These are phyloP conservation scores for Quercus lobata DNA, from an alignment of 331 rosid genomes.

Conservation along the genomic window DNA sequence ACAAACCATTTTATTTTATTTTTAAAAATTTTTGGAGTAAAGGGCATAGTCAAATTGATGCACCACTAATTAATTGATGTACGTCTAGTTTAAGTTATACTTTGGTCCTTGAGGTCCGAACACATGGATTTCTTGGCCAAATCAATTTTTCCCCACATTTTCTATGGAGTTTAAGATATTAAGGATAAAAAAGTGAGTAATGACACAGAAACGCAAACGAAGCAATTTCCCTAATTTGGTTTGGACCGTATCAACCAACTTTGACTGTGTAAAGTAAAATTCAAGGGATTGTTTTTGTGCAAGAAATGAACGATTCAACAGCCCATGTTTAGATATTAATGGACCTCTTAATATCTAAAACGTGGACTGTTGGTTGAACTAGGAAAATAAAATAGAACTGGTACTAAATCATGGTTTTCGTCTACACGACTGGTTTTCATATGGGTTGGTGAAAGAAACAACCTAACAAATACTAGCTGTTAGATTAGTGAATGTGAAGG, in stretches of 20 bases:
- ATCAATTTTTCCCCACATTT: not conserved
- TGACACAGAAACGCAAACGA: no score
- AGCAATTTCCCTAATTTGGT: not conserved
- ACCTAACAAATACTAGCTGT: constrained; percentile 10
- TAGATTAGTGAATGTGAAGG: not conserved
- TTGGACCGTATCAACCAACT: not conserved
- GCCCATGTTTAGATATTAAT: not conserved
- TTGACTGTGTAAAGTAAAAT: not conserved
- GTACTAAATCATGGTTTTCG: not conserved
- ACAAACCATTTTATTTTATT: not conserved
- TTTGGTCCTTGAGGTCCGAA: not conserved
- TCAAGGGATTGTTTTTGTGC: not conserved
- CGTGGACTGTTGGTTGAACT: not conserved
- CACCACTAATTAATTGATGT: no score
- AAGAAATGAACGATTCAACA: not conserved
- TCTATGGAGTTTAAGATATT: not conserved
- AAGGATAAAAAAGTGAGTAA: not conserved
- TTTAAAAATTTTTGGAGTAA: no score
- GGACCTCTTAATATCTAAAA: not conserved
- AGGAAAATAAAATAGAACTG: not conserved
- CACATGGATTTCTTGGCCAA: not conserved
- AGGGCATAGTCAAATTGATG: no score
- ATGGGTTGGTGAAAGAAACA: constrained; percentile 18
- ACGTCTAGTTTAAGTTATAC: not conserved
- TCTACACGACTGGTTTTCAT: constrained; percentile 3